Evolutionary conservation across 2,329 filamentous ascomycete species (phyloP).

Genomic region (Fusarium cicatricum): DNA sequence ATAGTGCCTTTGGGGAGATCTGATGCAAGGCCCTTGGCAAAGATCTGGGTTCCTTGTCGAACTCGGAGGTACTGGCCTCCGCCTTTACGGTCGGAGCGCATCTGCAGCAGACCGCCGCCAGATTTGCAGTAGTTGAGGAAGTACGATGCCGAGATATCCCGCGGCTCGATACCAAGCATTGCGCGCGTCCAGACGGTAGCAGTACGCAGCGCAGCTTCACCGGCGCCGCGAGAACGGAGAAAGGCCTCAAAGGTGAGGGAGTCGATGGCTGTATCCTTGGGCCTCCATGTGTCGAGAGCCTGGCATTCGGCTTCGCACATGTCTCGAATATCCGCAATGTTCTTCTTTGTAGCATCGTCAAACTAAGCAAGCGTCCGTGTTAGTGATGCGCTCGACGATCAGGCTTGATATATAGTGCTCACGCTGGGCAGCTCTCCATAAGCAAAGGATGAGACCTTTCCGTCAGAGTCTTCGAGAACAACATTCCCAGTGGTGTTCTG

Average conservation of each 20-base stretch:
- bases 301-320: constrained; percentile 43
- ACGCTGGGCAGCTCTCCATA: constrained; percentile 5
- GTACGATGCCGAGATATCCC: constrained; percentile 59
- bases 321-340: constrained; percentile 36
- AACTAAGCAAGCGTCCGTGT: constrained; percentile 7
- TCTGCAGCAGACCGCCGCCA: constrained; percentile 59
- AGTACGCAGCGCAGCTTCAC: constrained; percentile 14
- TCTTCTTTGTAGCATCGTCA: constrained; percentile 16
- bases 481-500: constrained; percentile 22
- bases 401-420: not conserved
- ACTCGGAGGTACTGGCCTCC: constrained; percentile 63
- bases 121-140: constrained; percentile 65
- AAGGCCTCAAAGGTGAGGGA: constrained; percentile 43
- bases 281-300: constrained; percentile 34
- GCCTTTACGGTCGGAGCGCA: constrained; percentile 60
- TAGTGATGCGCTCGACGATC: not conserved
- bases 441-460: constrained; percentile 13
- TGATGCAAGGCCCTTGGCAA: constrained; percentile 49
- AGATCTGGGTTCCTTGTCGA: constrained; percentile 55
- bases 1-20: constrained; percentile 43
- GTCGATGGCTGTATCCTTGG: constrained; percentile 35
- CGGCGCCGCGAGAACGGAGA: constrained; percentile 35
- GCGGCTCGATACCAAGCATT: constrained; percentile 59
- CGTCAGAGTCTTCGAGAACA: constrained; percentile 14
- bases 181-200: constrained; percentile 57